Base-by-base conservation (phyloP, 2,329 filamentous ascomycete species). In the Amauroascus verrucosus region DNA sequence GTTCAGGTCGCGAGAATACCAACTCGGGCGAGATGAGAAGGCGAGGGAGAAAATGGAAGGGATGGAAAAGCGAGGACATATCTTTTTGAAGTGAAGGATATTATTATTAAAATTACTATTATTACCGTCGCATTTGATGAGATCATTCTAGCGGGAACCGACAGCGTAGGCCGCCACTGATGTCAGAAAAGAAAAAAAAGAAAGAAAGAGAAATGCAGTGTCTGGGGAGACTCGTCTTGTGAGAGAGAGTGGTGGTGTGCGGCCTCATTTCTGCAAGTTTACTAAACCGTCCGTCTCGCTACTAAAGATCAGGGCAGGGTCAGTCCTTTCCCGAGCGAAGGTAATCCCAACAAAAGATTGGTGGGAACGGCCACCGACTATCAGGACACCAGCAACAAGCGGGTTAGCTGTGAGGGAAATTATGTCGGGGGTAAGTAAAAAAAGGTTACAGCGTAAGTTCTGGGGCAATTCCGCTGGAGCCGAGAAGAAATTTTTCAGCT, bases 311-410 rank as follows among this genome's bases (percentile, higher is more conserved):
- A 40, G 37, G n/a, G 37, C n/a, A 20, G 9, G 26, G 28, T 13
- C 44, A 47, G 44, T 33, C 13, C 16, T 26, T 37, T 26, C 9
- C 30, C 16, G 45, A 48, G 45, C 13, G 5, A 7, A 48, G 30
- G 7, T 4, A 22, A 48, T 20, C 30, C 33, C 37, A 30, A 32
- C 37, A 20, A 40, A 41, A 35, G 20, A 41, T 49, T 49, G 47
- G 47, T 32, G 33, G 47, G 47, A 49, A 41, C 24, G 33, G 20
- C 47, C 33, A 49, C 47, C 33, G 35, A 49, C 47, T 49, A 28
- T 40, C n/a, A 40, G 4, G 24, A 24, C 22, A 18, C 22, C 18
- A 47, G n/a, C 22, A 22, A 18, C 38, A 35, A 49, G 35, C 47
- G 32, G 32, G 18, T 16, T 49, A 32, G 33, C 35, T 16, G 14